Percentiles rank a stretch among this genome's conserved stretches.
Evolutionary conservation across 441 rosid species (phyloP).

Genomic region (Croton laevigatus): DNA sequence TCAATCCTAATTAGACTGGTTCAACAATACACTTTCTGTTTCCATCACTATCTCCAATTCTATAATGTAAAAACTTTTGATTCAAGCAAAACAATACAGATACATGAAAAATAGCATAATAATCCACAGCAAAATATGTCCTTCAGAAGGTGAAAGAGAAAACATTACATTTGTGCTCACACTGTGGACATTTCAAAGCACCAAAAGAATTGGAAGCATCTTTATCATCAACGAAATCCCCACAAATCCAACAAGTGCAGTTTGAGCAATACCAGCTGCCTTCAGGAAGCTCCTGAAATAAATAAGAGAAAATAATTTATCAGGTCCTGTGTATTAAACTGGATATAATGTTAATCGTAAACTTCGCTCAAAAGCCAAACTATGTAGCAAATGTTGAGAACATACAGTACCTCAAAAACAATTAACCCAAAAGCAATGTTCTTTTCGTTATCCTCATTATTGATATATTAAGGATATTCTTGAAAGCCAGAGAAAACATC

Average conservation of each 20-base stretch:
- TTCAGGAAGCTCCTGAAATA: slow-evolving; percentile 78
- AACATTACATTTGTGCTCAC: slow-evolving; percentile 85
- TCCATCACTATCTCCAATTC: no score
- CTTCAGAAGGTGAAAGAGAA: slow-evolving; percentile 14
- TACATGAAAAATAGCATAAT: slow-evolving; percentile 9
- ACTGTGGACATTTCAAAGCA: slow-evolving; percentile 74
- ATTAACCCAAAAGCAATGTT: not conserved
- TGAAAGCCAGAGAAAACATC: not conserved
- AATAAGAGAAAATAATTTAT: slow-evolving; percentile 11
- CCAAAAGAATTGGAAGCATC: slow-evolving; percentile 37
- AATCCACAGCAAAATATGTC: slow-evolving; percentile 9
- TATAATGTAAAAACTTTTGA: not conserved
- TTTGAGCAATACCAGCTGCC: slow-evolving; percentile 92
- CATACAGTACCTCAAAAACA: not conserved
- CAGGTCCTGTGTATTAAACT: slow-evolving; percentile 18
- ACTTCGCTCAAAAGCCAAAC: not conserved
- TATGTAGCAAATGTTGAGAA: not conserved
- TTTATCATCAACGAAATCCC: slow-evolving; percentile 60
- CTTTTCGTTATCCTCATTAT: not conserved
- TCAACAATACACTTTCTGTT: no score
- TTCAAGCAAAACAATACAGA: slow-evolving; percentile 16
- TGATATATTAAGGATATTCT: slow-evolving; percentile 2
- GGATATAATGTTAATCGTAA: slow-evolving; percentile 3
- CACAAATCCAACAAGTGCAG: slow-evolving; percentile 86
- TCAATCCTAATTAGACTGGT: no score